Evolutionary conservation across 1,284 basidiomycete species (phyloP), one percentile per base, ranked within the genome.

Genomic region (Termitomyces sp.): DNA sequence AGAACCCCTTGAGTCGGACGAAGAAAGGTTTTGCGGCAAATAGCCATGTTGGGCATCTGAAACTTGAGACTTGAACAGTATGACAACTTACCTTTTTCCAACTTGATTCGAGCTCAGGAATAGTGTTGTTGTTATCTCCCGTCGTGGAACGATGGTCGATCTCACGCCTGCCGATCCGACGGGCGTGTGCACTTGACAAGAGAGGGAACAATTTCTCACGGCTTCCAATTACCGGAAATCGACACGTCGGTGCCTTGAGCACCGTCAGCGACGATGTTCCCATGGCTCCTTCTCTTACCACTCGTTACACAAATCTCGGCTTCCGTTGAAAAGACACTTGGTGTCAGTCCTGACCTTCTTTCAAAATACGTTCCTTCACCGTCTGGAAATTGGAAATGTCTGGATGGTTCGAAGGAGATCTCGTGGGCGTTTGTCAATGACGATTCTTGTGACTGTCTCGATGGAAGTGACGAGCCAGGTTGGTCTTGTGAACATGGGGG

Each of bases 401-500:
- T 91, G 57, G 85, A 91, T 64, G 84, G 84, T 19, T 83, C 82
- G 0, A 85, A 84, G 65, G 76, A 80, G 56, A 90, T 92, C 57
- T 73, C 85, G 2, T 92, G 86, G 82, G 72, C 74, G 26, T 83
- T 88, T 15, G 84, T 98, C 50, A 98, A 98, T 67, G 93, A 98
- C 68, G 94, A 98, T 70, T 95, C 89, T 66, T 98, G 94, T 67
- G 94, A 98, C 73, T 98, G 94, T 68, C 76, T 77, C 34, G 95
- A 98, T 66, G 94, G 94, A 10, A 93, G 89, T 54, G 94, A 98
- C 64, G 94, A 98, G 69, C 94, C 94, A 67, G 91, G 90, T 89
- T 12, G 26, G 26, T 34, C 19, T 47, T 7, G n/a, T 26, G 38
- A 15, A 33, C 8, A 30, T 17, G 6, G 4, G 46, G 24, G 39